A percentile compares a stretch with the other conserved stretches of the same genome.
Conservation (phyloP, 768 basidiomycete genomes). For the Scleroderma citrinum region DNA sequence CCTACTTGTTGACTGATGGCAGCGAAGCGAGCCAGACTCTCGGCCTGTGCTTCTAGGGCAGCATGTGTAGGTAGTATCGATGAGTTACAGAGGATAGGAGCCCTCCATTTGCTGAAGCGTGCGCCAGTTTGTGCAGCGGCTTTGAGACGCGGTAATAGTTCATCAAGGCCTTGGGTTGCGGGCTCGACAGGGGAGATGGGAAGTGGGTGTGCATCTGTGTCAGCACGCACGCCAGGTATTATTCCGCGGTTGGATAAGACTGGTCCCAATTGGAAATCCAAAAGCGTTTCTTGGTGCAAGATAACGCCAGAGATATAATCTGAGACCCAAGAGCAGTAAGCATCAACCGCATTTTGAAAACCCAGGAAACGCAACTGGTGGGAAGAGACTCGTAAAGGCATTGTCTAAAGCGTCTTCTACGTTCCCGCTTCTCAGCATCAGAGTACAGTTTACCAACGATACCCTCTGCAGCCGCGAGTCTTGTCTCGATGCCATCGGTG, state of each 20-base stretch:
- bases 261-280: slow-evolving; percentile 44
- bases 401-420: slow-evolving; percentile 40
- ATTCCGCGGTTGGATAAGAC: slow-evolving; percentile 40
- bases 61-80: slow-evolving; percentile 35
- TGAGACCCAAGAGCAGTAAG: slow-evolving; percentile 10
- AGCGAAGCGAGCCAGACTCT: slow-evolving; percentile 43
- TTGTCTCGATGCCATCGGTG: slow-evolving; percentile 36
- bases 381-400: slow-evolving; percentile 38
- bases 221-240: slow-evolving; percentile 45
- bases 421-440: slow-evolving; percentile 34
- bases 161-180: slow-evolving; percentile 45
- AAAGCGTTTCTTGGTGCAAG: slow-evolving; percentile 42
- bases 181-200: slow-evolving; percentile 41
- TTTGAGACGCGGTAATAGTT: slow-evolving; percentile 37
- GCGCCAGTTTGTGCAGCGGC: slow-evolving; percentile 40
- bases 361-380: slow-evolving; percentile 26
- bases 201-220: slow-evolving; percentile 42
- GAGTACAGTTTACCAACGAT: slow-evolving; percentile 16
- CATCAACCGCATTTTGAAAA: background rate
- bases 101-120: slow-evolving; percentile 48
- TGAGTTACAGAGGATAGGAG: slow-evolving; percentile 42
- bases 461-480: slow-evolving; percentile 31
- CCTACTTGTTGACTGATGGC: slow-evolving; percentile 47
- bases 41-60: slow-evolving; percentile 40
- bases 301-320: slow-evolving; percentile 50